Base-by-base conservation (phyloP, 1,139 yeast genomes). In the Spencermartinsiella ligniputridi region DNA sequence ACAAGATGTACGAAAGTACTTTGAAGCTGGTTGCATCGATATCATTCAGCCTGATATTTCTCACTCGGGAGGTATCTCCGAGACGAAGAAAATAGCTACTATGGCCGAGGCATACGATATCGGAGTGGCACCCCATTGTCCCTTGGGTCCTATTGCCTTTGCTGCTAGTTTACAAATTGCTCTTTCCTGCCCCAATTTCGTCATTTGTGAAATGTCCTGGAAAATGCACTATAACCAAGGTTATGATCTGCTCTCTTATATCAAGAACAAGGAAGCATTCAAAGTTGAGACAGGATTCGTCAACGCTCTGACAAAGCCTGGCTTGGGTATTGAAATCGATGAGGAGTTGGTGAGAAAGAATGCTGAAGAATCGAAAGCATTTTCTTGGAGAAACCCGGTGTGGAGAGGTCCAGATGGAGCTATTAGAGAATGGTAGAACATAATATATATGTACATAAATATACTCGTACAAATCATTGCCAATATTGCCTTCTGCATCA, bases 81-180 rank as follows among this genome's bases (percentile, higher is more conserved):
- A 61, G 39, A 53, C 58, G 19, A 51, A 54, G 46, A 44, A 53
- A 35, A 59, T 61, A 33, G 64, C 66, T 3, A 45, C 49, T 27
- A 55, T 61, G 60, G 64, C 65, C 13, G 66, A 61, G 46, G 52
- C 64, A 1, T 61, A 59, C 44, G 66, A 61, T 41, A 54, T 61
- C 25, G 65, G 61, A 3, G 37, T 61, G 8, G 66, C 66, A n/a
- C 66, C 66, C 8, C 66, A 61, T 40, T 61, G 66, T 29, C 66
- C 65, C 16, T 49, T 61, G 19, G 65, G 65, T 8, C 63, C 65
- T 4, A 50, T 61, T 35, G 65, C 66, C 3, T 49, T 61, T 37
- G 65, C 65, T 6, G 65, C 65, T 12, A 52, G 56, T 32, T 44
- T 61, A 36, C 65, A 61, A 30, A 48, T 61, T 29, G 65, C 57